phyloP scores from a whole-genome alignment of 1,139 yeast species.

The Hansenula anomala region DNA sequence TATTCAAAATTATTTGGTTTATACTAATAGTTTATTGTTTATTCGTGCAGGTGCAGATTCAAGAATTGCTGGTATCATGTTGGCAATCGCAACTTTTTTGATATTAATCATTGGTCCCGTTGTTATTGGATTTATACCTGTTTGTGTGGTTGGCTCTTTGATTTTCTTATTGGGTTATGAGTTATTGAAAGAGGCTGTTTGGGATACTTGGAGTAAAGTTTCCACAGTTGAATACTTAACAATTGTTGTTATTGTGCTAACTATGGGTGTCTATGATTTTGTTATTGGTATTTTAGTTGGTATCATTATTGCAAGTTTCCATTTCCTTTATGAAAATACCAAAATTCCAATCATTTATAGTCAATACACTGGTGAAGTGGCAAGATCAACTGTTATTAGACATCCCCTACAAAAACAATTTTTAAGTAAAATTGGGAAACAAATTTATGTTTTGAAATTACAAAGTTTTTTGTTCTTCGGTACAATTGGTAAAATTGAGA shows the following conservation, averaged over 20 bases:
- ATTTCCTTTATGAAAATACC: slow-evolving; percentile 89
- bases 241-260: slow-evolving; percentile 74
- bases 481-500: slow-evolving; percentile 87
- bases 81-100: slow-evolving; percentile 74
- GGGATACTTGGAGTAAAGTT: slow-evolving; percentile 79
- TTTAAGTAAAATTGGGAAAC: slow-evolving; percentile 81
- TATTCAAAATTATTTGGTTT: slow-evolving; percentile 89
- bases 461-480: slow-evolving; percentile 93
- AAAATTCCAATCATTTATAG: slow-evolving; percentile 79
- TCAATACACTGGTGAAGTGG: slow-evolving; percentile 81
- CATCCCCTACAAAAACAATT: slow-evolving; percentile 89
- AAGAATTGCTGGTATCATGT: slow-evolving; percentile 77
- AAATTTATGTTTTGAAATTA: slow-evolving; percentile 79
- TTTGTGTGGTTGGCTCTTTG: slow-evolving; percentile 90
- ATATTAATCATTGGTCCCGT: slow-evolving; percentile 89
- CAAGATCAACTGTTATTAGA: slow-evolving; percentile 87
- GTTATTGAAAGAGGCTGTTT: slow-evolving; percentile 75
- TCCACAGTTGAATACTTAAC: slow-evolving; percentile 78
- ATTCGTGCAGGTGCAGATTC: slow-evolving; percentile 94
- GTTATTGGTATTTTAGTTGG: slow-evolving; percentile 92
- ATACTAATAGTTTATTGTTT: slow-evolving; percentile 87
- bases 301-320: slow-evolving; percentile 82
- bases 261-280: slow-evolving; percentile 96
- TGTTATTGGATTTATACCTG: slow-evolving; percentile 90
- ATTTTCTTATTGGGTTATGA: slow-evolving; percentile 90